Evolutionary conservation across 345 rosid genomes (phyloP), one percentile per base, ranked within the genome.

Genomic region (Boechera divaricarpa): DNA sequence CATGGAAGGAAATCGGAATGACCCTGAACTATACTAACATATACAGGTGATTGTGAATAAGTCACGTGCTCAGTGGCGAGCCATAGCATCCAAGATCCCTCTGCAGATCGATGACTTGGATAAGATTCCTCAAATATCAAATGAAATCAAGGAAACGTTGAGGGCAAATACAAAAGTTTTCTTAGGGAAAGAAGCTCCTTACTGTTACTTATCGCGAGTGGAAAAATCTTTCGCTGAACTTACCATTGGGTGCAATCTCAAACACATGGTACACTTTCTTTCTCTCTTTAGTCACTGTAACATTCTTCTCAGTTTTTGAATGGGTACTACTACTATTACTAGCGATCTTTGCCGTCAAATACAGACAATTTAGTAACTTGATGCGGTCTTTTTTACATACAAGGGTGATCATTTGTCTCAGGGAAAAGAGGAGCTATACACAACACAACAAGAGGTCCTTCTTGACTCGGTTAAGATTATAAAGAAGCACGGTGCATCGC

Each of bases 161-260:
- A 81, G 74, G 67, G 80, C 83, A 24, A 79, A 89, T 79, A 67
- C 95, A n/a, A 90, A 83, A 75, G 88, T 94, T 67, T 92, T 83
- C 85, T 79, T 90, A 82, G 97, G 82, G 69, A 94, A 77, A 82
- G 97, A 94, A 82, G 86, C 81, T 28, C 98, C 97, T 26, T 84
- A 90, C 81, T 94, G 97, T 76, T 94, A 81, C 78, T 77, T 94
- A 70, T 92, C 97, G 18, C 82, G 83, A 29, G 78, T 90, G 77
- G 98, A 88, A 72, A 82, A 83, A 75, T 88, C 90, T 52, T 87
- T 64, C 44, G 93, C 90, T 31, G 97, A 92, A 73, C 75, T 94
- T 78, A 86, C 87, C 67, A 69, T 94, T 26, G 98, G 97, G 61
- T 94, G 90, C 91, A 92, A 94, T 86, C 95, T 94, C 74, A 85